Evolutionary conservation across 2,329 filamentous ascomycete genomes (phyloP).

Genomic region (Xylariaceae sp.): DNA sequence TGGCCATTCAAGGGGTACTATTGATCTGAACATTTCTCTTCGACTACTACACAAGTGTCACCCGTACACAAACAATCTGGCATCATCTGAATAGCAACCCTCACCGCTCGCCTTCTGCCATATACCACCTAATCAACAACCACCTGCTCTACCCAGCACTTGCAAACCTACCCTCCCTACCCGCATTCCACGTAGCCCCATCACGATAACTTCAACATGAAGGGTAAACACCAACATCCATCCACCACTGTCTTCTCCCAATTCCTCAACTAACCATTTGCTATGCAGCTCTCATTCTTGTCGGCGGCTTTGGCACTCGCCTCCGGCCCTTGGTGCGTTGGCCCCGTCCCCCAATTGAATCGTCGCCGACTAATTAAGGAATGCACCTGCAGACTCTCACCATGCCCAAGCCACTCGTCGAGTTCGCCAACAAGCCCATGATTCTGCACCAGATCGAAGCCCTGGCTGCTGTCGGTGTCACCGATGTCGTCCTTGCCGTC

Average conservation of each 20-base stretch:
- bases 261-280: constrained; percentile 11
- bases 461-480: constrained; percentile 87
- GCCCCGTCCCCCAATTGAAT: neutral
- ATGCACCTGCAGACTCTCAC: constrained; percentile 82
- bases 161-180: constrained; percentile 1
- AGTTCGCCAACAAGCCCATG: constrained; percentile 99
- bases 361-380: no score
- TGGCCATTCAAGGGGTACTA: no score
- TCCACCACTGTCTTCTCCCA: neutral
- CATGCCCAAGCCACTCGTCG: constrained; percentile 93
- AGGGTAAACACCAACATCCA: constrained; percentile 34
- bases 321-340: constrained; percentile 83
- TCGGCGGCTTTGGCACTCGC: constrained; percentile 97
- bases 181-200: constrained; percentile 3
- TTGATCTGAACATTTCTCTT: no score
- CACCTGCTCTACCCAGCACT: neutral
- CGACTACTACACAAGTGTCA: no score
- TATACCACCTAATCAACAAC: neutral
- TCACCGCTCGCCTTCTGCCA: neutral
- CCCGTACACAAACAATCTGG: no score
- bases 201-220: constrained; percentile 32
- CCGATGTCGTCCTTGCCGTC: constrained; percentile 94
- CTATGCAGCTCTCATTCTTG: constrained; percentile 84
- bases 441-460: constrained; percentile 97
- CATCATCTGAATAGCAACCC: neutral